phyloP scores from a whole-genome alignment of 164 flowering plant genomes.

The Kingdonia uniflora region DNA sequence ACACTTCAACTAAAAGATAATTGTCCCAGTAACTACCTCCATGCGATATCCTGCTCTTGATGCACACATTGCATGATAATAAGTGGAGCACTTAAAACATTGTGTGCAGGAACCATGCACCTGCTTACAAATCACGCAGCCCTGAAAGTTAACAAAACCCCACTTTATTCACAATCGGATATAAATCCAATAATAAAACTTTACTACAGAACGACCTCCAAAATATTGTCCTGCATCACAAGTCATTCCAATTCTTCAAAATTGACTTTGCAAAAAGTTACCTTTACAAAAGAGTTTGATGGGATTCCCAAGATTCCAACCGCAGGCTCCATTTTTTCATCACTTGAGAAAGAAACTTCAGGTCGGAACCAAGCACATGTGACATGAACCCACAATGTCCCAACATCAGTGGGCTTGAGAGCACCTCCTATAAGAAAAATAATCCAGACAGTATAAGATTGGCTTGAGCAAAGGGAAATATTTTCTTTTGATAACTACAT shows the following conservation, averaged over 20 bases:
- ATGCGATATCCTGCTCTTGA: constrained; percentile 96
- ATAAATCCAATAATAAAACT: too few species aligned
- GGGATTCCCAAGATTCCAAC: constrained; percentile 82
- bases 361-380: constrained; percentile 99
- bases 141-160: constrained; percentile 32
- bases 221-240: too few species aligned
- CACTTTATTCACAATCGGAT: neutral
- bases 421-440: constrained; percentile 69
- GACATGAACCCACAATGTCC: constrained; percentile 88
- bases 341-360: constrained; percentile 79
- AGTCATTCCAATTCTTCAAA: too few species aligned
- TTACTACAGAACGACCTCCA: too few species aligned
- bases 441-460: too few species aligned
- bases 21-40: constrained; percentile 51
- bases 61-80: constrained; percentile 97
- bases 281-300: constrained; percentile 66
- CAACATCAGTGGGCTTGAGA: constrained; percentile 89
- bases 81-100: constrained; percentile 87
- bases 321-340: constrained; percentile 98
- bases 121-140: constrained; percentile 91
- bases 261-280: constrained; percentile 16
- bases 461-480: too few species aligned
- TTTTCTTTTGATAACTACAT: too few species aligned
- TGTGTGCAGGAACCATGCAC: constrained; percentile 95
- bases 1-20: neutral